A percentile compares a stretch with the other conserved stretches of the same genome.
Evolutionary conservation across 2,329 filamentous ascomycete genomes (phyloP).

Genomic region (Alternaria sp.): DNA sequence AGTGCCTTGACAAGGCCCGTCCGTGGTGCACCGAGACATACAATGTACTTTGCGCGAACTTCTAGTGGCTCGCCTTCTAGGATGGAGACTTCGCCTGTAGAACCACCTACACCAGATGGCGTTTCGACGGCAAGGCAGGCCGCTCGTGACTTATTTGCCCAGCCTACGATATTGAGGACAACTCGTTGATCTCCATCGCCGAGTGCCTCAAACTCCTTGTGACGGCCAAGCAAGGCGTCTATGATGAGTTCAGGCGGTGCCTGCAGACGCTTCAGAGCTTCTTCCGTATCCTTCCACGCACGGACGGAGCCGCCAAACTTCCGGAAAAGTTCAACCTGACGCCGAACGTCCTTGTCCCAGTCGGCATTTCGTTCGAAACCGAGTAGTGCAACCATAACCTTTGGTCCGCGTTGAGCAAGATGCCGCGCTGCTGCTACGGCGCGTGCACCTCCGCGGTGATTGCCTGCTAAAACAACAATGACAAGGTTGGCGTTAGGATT

Average conservation of each 20-base stretch:
- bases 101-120: conserved; percentile 85
- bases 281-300: conserved; percentile 66
- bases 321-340: conserved; percentile 83
- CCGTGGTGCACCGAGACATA: conserved; percentile 87
- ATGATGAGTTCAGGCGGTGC: conserved; percentile 81
- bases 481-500: conserved; percentile 62
- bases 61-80: conserved; percentile 80
- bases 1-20: conserved; percentile 82
- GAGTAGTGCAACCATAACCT: conserved; percentile 83
- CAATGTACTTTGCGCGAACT: conserved; percentile 81
- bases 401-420: conserved; percentile 81
- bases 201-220: conserved; percentile 87
- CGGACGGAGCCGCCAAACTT: conserved; percentile 80
- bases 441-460: conserved; percentile 86
- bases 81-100: conserved; percentile 66
- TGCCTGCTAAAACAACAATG: conserved; percentile 87
- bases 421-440: conserved; percentile 87
- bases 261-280: conserved; percentile 63
- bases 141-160: conserved; percentile 88
- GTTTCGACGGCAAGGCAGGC: conserved; percentile 88
- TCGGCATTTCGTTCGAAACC: conserved; percentile 84
- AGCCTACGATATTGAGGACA: conserved; percentile 89
- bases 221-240: conserved; percentile 86
- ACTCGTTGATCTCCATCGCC: conserved; percentile 82
- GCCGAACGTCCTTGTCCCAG: conserved; percentile 78